Conservation (phyloP, 306 rosid genomes). For the Cajanus cajan region DNA sequence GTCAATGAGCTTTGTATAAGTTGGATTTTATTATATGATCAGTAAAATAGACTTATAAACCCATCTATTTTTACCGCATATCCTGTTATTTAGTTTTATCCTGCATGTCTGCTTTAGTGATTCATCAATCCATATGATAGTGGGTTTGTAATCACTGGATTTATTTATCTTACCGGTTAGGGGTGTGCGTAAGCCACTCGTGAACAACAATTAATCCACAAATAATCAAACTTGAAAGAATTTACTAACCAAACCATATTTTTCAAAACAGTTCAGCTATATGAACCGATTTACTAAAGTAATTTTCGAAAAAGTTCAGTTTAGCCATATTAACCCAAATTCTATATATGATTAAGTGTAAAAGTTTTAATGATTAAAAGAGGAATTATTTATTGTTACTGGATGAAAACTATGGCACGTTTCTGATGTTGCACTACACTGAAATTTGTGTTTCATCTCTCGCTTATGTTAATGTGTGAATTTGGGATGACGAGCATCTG, state of each 20-base stretch:
- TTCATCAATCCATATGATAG: background rate
- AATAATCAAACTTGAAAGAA: background rate
- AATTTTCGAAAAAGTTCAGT: no score
- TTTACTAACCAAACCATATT: background rate
- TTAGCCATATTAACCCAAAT: no score
- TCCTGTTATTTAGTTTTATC: background rate
- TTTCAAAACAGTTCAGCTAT: background rate
- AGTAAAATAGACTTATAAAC: background rate
- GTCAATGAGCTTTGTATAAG: background rate
- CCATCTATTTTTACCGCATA: background rate
- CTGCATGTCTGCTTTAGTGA: background rate
- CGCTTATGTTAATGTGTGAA: background rate
- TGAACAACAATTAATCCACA: background rate
- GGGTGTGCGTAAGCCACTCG: background rate
- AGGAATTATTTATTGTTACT: background rate
- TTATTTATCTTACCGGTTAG: background rate
- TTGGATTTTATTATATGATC: background rate
- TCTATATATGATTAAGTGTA: no score
- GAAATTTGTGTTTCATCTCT: background rate
- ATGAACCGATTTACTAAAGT: background rate
- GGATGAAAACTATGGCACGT: background rate
- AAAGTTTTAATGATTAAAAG: no score
- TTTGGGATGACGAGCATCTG: conserved; percentile 1
- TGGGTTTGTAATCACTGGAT: background rate
- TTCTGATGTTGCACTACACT: background rate